These are phyloP conservation scores for Puccinia novopanici DNA, from an alignment of 1,284 basidiomycete genomes.

Conservation along the genomic window DNA sequence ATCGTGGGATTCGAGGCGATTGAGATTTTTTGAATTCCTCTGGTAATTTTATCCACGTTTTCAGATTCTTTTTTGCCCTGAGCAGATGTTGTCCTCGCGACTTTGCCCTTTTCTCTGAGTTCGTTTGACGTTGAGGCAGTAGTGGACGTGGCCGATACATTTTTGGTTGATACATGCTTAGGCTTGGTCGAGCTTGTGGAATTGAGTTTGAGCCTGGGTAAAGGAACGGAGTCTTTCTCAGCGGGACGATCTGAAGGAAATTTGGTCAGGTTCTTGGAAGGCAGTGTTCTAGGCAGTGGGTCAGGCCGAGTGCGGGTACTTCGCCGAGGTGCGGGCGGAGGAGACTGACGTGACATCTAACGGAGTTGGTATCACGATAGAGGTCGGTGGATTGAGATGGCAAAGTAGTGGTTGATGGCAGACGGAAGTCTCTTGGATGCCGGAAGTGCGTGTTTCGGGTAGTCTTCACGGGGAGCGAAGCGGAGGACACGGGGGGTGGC, in stretches of 20 bases:
- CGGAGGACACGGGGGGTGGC: too few relatives aligned
- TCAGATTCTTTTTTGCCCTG: neutral
- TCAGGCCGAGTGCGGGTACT: slow-evolving; percentile 30
- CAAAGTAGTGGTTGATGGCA: neutral
- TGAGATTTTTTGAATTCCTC: slow-evolving; percentile 18
- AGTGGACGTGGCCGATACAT: neutral
- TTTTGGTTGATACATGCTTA: neutral
- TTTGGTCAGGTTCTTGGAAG: slow-evolving; percentile 6
- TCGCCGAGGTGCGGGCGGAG: slow-evolving; percentile 14
- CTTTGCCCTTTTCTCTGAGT: neutral
- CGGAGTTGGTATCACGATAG: neutral
- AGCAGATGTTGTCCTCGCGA: neutral
- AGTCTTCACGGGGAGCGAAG: too few relatives aligned
- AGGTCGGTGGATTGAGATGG: neutral
- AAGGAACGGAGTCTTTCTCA: neutral
- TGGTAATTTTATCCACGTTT: slow-evolving; percentile 11
- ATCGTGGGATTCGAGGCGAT: neutral
- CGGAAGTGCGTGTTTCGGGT: too few relatives aligned
- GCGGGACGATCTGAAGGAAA: neutral
- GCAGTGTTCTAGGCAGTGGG: neutral
- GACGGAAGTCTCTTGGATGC: neutral
- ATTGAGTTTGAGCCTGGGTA: neutral
- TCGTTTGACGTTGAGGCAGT: neutral
- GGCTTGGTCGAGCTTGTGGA: neutral
- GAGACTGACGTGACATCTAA: slow-evolving; percentile 11